These are phyloP conservation scores for Aphanomyces cochlioides DNA, from an alignment of 352 stramenopile species.

Conservation along the genomic window DNA sequence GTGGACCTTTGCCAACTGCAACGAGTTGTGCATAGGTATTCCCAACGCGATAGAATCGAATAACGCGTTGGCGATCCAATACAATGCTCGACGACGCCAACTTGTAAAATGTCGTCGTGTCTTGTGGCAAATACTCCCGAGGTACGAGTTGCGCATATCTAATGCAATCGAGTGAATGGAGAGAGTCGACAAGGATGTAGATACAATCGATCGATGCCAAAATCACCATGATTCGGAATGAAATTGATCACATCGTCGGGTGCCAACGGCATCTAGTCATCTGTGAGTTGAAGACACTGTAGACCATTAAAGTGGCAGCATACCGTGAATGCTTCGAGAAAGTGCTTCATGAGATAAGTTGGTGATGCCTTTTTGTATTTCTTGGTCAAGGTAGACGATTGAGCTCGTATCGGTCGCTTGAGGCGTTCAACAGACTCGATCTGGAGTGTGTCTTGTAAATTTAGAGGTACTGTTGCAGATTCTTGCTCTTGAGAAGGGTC, in stretches of 20 bases:
- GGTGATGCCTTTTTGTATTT: slow-evolving; percentile 2
- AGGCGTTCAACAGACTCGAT: background rate
- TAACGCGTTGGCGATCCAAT: slow-evolving; percentile 26
- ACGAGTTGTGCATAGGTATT: background rate
- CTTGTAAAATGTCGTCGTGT: slow-evolving; percentile 30
- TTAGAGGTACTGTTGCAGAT: too few relatives aligned
- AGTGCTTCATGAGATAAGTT: slow-evolving; percentile 12
- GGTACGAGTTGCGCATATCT: slow-evolving; percentile 19
- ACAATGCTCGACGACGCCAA: slow-evolving; percentile 26
- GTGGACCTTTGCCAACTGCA: slow-evolving; percentile 19
- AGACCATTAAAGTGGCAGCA: background rate
- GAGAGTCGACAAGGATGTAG: background rate
- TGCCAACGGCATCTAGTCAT: slow-evolving; percentile 5
- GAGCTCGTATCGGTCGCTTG: background rate
- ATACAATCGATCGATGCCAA: slow-evolving; percentile 22
- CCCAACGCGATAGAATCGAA: slow-evolving; percentile 29
- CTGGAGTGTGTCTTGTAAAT: background rate
- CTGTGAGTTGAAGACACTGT: background rate
- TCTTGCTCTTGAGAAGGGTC: too few relatives aligned
- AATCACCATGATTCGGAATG: slow-evolving; percentile 21
- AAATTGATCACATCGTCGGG: slow-evolving; percentile 26
- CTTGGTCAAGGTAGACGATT: background rate
- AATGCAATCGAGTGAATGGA: background rate
- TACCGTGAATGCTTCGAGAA: slow-evolving; percentile 26
- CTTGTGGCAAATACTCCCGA: background rate